phyloP scores from a whole-genome alignment of 345 rosid genomes.

The Brassica napus region DNA sequence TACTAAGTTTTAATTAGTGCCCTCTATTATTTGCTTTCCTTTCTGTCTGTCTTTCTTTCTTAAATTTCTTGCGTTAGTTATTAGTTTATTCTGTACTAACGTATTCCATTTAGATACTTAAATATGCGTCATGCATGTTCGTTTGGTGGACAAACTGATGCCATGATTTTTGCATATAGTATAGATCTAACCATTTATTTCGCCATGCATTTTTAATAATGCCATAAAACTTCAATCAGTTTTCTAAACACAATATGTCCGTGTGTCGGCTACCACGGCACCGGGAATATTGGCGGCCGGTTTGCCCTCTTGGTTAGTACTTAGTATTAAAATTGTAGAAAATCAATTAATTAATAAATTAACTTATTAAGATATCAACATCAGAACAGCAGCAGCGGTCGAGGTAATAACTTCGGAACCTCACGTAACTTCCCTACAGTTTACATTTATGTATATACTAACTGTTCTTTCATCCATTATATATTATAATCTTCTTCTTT shows the following conservation, averaged over 20 bases:
- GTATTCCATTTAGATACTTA: not conserved
- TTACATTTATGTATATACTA: not conserved
- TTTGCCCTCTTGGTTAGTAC: constrained; percentile 30
- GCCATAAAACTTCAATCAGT: constrained; percentile 20
- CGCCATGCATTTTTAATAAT: constrained; percentile 4
- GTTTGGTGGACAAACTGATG: constrained; percentile 19
- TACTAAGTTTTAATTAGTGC: not conserved
- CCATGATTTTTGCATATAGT: constrained; percentile 16
- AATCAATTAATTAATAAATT: not conserved
- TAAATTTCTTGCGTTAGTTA: not conserved
- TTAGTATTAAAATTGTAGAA: not conserved
- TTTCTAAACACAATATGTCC: constrained; percentile 38
- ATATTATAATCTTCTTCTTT: too few relatives aligned
- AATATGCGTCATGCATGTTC: not conserved
- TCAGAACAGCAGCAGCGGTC: not conserved
- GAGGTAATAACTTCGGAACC: constrained; percentile 9
- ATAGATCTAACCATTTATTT: constrained; percentile 8
- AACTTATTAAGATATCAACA: not conserved
- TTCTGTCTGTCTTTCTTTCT: not conserved
- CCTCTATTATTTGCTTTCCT: constrained; percentile 5
- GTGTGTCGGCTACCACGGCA: constrained; percentile 43
- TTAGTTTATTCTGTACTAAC: not conserved
- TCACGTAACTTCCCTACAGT: constrained; percentile 22
- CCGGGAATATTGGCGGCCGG: constrained; percentile 46
- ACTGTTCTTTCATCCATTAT: not conserved